These are phyloP conservation scores for Casuarina cunninghamiana DNA, from an alignment of 306 rosid species.

Conservation along the genomic window DNA sequence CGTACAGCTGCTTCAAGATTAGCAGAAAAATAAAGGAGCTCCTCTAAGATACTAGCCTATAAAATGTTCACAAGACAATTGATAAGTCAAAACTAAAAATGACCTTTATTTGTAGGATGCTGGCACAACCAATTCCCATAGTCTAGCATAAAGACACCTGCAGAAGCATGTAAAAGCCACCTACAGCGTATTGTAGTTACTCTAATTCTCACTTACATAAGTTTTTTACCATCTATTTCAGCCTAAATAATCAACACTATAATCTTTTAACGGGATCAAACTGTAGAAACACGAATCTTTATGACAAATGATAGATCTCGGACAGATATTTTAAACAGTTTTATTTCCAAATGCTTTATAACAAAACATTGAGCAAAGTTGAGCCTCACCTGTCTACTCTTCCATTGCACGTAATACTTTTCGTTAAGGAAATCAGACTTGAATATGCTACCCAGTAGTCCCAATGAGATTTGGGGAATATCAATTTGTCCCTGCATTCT, in stretches of 20 bases:
- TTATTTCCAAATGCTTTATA: background rate
- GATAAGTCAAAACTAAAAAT: slow-evolving; percentile 1
- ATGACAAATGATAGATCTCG: background rate
- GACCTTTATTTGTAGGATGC: background rate
- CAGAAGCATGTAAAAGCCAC: background rate
- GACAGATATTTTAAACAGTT: background rate
- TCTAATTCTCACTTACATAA: background rate
- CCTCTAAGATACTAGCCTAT: slow-evolving; percentile 51
- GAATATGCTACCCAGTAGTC: slow-evolving; percentile 43
- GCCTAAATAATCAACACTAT: background rate
- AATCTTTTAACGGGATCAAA: background rate
- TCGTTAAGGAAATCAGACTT: slow-evolving; percentile 50
- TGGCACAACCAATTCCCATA: background rate
- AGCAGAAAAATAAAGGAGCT: slow-evolving; percentile 41
- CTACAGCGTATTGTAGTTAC: background rate
- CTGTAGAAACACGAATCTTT: background rate
- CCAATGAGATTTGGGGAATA: slow-evolving; percentile 51
- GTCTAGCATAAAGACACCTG: background rate
- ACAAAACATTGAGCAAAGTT: slow-evolving; percentile 12
- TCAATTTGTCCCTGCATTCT: slow-evolving; percentile 35
- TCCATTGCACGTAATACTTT: slow-evolving; percentile 52
- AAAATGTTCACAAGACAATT: slow-evolving; percentile 23
- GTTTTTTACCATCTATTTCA: background rate
- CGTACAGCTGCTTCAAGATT: slow-evolving; percentile 33
- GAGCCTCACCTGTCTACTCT: slow-evolving; percentile 47